Base-by-base conservation (phyloP, 306 rosid genomes). In the Gastrolobium villosum region DNA sequence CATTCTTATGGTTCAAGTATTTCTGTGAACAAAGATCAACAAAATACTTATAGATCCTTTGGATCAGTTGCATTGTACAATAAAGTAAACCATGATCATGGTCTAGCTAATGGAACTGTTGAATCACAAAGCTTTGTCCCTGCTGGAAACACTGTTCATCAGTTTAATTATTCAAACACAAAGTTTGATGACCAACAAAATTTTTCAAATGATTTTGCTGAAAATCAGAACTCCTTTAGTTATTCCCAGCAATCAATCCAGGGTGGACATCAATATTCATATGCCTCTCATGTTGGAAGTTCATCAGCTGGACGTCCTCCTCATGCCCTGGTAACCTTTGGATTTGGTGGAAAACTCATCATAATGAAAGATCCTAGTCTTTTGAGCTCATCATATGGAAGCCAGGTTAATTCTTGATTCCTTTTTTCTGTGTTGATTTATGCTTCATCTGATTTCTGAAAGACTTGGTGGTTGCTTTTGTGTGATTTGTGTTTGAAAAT, bases 291-390 rank as follows among this genome's bases (percentile, higher is more conserved):
- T 49, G 84, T 45, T 28, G 97, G 83, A 81, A 84, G 93, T 81
- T 88, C 98, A 66, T 90, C 94, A 2, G 96, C 88, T 55, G 96
- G 96, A 44, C 98, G 97, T 30, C 98, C 98, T 81, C 87, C 92
- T 36, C 98, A 92, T 87, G 90, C 97, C 41, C 72, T 94, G 20
- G 98, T 86, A 40, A 88, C 97, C 35, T 94, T 94, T 28, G 97
- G 98, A 20, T 94, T 94, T 84, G 98, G 98, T n/a, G 97, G 98
- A 73, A 94, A 92, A 80, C 98, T 94, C 83, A 59, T 94, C 35
- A 64, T 94, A 79, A 87, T 88, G 98, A 92, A 94, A 72, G 91
- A 88, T 76, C 80, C 74, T 59, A 85, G 87, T 83, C 65, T 69
- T 31, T 50, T 80, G 79, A 79, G 84, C 84, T 82, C 91, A 55